Evolutionary conservation across 352 stramenopile genomes (phyloP).

Genomic region (Pythium brassicae): DNA sequence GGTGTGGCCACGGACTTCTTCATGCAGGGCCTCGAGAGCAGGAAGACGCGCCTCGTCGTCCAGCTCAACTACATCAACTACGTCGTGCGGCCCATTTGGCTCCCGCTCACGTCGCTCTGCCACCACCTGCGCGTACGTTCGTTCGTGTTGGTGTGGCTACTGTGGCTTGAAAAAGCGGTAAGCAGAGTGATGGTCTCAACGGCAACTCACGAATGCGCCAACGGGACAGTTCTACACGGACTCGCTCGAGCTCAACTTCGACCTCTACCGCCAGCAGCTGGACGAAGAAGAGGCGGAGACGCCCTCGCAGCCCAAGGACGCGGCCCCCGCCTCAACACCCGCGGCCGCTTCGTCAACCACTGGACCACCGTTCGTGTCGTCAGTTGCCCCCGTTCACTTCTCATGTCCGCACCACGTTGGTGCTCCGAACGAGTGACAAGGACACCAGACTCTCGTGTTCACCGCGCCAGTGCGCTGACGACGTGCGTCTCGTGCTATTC

Average conservation of each 20-base stretch:
- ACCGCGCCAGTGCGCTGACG: too few species aligned
- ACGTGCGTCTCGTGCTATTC: too few species aligned
- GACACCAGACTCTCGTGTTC: neutral
- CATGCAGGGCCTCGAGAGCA: slow-evolving; percentile 66
- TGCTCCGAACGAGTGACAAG: too few species aligned
- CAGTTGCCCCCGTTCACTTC: too few species aligned
- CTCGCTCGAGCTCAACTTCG: slow-evolving; percentile 64
- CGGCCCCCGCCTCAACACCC: neutral
- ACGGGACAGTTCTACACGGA: slow-evolving; percentile 52
- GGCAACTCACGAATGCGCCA: too few species aligned
- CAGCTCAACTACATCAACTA: slow-evolving; percentile 80
- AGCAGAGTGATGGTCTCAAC: too few species aligned
- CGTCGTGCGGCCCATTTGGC: slow-evolving; percentile 68
- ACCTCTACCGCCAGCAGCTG: slow-evolving; percentile 39
- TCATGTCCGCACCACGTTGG: too few species aligned
- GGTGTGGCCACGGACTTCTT: slow-evolving; percentile 55
- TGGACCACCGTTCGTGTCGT: neutral
- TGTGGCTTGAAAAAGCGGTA: too few species aligned
- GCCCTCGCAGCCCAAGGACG: neutral
- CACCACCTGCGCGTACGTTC: slow-evolving; percentile 50
- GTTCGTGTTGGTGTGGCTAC: too few species aligned
- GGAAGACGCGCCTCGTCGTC: slow-evolving; percentile 52
- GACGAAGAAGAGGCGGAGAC: slow-evolving; percentile 1
- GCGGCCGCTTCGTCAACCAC: too few species aligned
- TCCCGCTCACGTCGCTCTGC: slow-evolving; percentile 41